A percentile compares a stretch with the other conserved stretches of the same genome.
Conservation (phyloP, 495 filamentous ascomycete species). For the Chlorociboria aeruginascens region DNA sequence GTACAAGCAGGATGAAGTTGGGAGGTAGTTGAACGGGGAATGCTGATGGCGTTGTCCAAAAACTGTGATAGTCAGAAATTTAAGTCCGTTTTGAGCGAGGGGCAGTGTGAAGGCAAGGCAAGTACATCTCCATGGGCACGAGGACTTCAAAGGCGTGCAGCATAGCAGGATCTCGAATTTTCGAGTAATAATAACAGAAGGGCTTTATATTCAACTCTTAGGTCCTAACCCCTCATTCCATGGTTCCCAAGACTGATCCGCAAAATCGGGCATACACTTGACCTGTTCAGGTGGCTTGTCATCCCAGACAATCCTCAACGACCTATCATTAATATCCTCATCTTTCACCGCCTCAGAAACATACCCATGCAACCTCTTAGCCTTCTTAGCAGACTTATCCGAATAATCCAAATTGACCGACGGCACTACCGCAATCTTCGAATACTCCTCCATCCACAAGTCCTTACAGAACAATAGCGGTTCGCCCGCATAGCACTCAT, state of each 20-base stretch:
- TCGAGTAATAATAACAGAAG: too few relatives aligned
- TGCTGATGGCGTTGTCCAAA: too few relatives aligned
- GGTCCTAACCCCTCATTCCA: constrained; percentile 12
- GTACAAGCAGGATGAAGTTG: too few relatives aligned
- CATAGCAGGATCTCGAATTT: too few relatives aligned
- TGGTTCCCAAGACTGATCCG: constrained; percentile 7
- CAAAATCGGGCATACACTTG: constrained; percentile 18
- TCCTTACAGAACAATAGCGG: constrained; percentile 38
- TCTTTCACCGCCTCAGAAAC: constrained; percentile 20
- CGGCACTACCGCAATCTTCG: constrained; percentile 37
- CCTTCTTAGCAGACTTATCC: constrained; percentile 22
- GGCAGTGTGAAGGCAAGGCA: too few relatives aligned
- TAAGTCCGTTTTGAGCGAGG: too few relatives aligned
- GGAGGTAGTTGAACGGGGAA: too few relatives aligned
- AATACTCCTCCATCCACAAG: constrained; percentile 31
- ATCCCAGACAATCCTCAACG: constrained; percentile 21
- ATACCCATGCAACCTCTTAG: constrained; percentile 32
- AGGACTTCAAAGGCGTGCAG: too few relatives aligned
- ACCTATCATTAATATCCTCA: constrained; percentile 5
- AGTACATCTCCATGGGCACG: too few relatives aligned
- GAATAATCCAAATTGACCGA: constrained; percentile 35
- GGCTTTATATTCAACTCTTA: too few relatives aligned
- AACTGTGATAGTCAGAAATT: too few relatives aligned
- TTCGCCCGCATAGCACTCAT: constrained; percentile 36
- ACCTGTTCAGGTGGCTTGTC: constrained; percentile 16